Evolutionary conservation across 2,329 filamentous ascomycete genomes (phyloP), one percentile per base, ranked within the genome.

Genomic region (Plenodomus tracheiphilus): DNA sequence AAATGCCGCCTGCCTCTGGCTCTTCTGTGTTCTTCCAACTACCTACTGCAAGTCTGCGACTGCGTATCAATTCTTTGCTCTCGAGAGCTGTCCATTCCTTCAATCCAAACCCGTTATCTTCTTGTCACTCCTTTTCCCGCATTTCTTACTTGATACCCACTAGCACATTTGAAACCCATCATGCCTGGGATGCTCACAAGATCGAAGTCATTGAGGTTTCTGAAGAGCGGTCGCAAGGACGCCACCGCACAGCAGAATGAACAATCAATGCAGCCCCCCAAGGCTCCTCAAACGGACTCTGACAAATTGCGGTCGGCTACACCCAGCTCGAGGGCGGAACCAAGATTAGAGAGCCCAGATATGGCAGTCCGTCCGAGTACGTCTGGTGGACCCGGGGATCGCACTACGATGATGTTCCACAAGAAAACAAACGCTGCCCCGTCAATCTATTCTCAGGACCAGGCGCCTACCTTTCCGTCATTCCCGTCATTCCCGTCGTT

Each of bases 31-130:
- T 53, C 45, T 54, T 50, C 51, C 54, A 58, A 53, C 58, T 50
- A 48, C 46, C 53, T 41, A 47, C 59, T 18, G 35, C 35, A 20
- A 37, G 28, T 32, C 35, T 28, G 37, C 49, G 41, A 40, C 48
- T 41, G 51, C 47, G 49, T 58, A 56, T 46, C 49, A 53, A 57
- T 51, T 22, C 51, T 62, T 71, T 67, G 69, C 64, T 71, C 69
- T 65, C 54, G 53, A 53, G 64, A 68, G 71, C 71, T 62, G 71
- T 74, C 71, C 71, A 66, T 62, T 74, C 71, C 65, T 74, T 74
- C 60, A 43, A 7, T 50, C 32, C 22, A 49, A 43, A 46, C 30
- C 41, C 46, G 54, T 47, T 58, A 43, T 56, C 41, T 60, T 56
- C 43, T 51, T 39, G 47, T 56, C 59, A 43, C 51, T 64, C 54